Base-by-base conservation (phyloP, 495 filamentous ascomycete genomes). In the Aspergillus baeticus region DNA sequence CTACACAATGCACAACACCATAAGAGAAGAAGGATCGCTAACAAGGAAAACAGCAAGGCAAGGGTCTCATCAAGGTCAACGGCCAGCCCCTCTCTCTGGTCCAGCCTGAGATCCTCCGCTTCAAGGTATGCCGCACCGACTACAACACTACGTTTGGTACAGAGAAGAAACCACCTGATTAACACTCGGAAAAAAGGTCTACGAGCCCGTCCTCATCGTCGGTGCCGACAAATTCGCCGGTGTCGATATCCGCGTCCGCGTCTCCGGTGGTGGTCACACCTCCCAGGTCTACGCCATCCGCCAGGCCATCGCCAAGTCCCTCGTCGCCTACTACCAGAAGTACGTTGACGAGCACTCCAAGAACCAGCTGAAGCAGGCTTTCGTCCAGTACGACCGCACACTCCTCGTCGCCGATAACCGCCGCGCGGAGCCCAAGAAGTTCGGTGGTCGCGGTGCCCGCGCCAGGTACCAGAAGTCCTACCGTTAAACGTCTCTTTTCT, bases 301-400 rank as follows among this genome's bases (percentile, higher is more conserved):
- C 67, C 94, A 98, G 84, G 93, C 95, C 62, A 98, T 98, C 77
- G 86, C 92, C 78, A 98, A 98, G 84, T 90, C 88, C 68, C 90
- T 96, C 63, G 90, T 98, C 69, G 92, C 94, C 76, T 98, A 98
- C 88, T 98, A 96, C 88, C 94, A 97, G 85, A 98, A 98, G 83
- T 98, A 87, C 81, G 90, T 98, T 76, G 94, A 98, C 72, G 94
- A 98, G 87, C 91, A 98, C 86, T 87, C 88, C 81, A 98, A 98
- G 90, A 98, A 97, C 86, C 82, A 88, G 79, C 83, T 98, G 66
- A 98, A 98, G 90, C 87, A 91, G 76, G 88, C 89, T 59, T 84
- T 98, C 59, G 87, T 89, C 69, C 84, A 89, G 74, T 98, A 95
- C 84, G 94, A 98, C 84, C 87, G 94, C 65, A 96, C 90, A 73